Conservation (phyloP, 805 yeast species). For the Nakazawaea holstii region DNA sequence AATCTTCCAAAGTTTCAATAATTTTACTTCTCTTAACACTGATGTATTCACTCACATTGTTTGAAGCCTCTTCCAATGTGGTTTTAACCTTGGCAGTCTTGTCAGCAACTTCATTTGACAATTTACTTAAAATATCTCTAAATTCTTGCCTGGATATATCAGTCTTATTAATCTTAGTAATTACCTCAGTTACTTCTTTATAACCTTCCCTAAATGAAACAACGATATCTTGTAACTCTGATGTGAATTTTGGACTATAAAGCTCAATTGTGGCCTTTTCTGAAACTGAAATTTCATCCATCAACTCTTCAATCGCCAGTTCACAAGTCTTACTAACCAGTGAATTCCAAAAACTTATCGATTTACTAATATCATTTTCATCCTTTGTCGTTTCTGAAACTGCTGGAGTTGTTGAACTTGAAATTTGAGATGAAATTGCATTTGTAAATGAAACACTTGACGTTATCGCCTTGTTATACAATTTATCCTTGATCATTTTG, state of each 20-base stretch:
- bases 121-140: slow-evolving; percentile 35
- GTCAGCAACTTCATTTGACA: slow-evolving; percentile 23
- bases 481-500: slow-evolving; percentile 10
- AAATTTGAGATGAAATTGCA: background rate
- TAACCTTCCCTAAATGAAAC: slow-evolving; percentile 20
- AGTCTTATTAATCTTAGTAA: slow-evolving; percentile 21
- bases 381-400: slow-evolving; percentile 5
- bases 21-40: slow-evolving; percentile 33
- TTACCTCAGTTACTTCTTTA: slow-evolving; percentile 20
- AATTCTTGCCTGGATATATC: slow-evolving; percentile 41
- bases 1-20: slow-evolving; percentile 67
- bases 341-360: slow-evolving; percentile 6
- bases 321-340: slow-evolving; percentile 11
- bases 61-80: slow-evolving; percentile 24
- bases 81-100: slow-evolving; percentile 27
- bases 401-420: slow-evolving; percentile 3
- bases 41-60: slow-evolving; percentile 26
- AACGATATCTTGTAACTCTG: slow-evolving; percentile 28
- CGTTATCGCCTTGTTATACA: slow-evolving; percentile 4
- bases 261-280: slow-evolving; percentile 21
- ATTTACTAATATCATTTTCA: slow-evolving; percentile 9
- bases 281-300: slow-evolving; percentile 26
- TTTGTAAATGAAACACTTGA: background rate
- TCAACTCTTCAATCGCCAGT: slow-evolving; percentile 31
- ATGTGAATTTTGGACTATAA: slow-evolving; percentile 26